These are phyloP conservation scores for Alternaria ventricosa DNA, from an alignment of 2,329 filamentous ascomycete species.

Conservation along the genomic window DNA sequence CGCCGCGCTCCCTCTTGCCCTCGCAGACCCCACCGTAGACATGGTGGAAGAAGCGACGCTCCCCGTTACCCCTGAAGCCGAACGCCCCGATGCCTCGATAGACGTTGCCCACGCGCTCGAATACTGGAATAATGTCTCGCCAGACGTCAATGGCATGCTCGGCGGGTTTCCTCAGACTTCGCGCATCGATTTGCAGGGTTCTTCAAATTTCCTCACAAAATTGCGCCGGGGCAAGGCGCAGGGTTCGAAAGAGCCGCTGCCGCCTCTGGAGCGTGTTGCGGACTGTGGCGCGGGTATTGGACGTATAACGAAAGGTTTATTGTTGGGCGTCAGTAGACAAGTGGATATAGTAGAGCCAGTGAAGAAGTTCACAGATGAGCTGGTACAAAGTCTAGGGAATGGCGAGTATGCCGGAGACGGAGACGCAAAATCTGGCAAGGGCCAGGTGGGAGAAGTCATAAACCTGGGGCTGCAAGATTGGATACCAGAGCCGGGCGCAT, in stretches of 20 bases:
- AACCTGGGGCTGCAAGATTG: constrained; percentile 78
- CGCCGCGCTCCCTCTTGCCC: background rate
- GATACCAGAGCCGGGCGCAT: constrained; percentile 59
- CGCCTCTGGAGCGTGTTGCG: constrained; percentile 53
- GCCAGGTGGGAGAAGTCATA: constrained; percentile 68
- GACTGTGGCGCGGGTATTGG: constrained; percentile 78
- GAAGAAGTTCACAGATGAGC: constrained; percentile 73
- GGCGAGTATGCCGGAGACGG: constrained; percentile 32
- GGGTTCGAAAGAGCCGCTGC: constrained; percentile 26
- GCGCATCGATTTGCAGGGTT: constrained; percentile 74
- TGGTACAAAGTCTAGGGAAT: constrained; percentile 49
- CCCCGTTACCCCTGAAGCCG: constrained; percentile 19
- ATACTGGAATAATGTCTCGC: constrained; percentile 61
- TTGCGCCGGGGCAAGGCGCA: constrained; percentile 52
- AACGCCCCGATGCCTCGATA: constrained; percentile 53
- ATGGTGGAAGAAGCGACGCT: constrained; percentile 36
- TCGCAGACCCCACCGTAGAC: constrained; percentile 24
- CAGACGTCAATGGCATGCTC: constrained; percentile 76
- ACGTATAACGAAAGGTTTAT: constrained; percentile 77
- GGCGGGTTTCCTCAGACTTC: constrained; percentile 74
- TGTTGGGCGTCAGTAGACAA: constrained; percentile 70
- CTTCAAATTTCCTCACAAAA: constrained; percentile 72
- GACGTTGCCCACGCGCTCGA: constrained; percentile 51
- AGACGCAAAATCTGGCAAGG: constrained; percentile 35
- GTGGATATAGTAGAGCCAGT: constrained; percentile 90